These are phyloP conservation scores for Favolaschia claudopus DNA, from an alignment of 768 basidiomycete species.

Conservation along the genomic window DNA sequence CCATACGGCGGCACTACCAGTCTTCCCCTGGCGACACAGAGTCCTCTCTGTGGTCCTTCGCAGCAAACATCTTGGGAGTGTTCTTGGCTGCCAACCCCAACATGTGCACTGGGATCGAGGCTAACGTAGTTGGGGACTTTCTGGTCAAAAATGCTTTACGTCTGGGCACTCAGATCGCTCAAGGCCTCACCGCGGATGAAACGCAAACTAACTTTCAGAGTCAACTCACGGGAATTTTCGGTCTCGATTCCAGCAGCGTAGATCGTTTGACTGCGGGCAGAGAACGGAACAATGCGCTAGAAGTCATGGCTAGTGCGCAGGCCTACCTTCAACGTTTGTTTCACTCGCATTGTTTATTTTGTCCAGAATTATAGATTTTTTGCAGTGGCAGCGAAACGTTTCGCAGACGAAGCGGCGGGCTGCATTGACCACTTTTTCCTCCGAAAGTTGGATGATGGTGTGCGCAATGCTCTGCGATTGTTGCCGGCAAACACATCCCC, in stretches of 20 bases:
- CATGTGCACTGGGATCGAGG: no score
- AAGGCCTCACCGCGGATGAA: not conserved
- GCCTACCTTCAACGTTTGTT: slow-evolving; percentile 15
- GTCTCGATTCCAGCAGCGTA: not conserved
- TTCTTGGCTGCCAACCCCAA: no score
- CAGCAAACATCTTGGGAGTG: no score
- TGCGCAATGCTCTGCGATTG: not conserved
- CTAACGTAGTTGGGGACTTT: not conserved
- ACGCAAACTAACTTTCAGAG: not conserved
- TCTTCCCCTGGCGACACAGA: not conserved
- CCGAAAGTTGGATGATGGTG: not conserved
- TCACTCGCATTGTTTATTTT: not conserved
- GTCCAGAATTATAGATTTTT: no score
- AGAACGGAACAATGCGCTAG: slow-evolving; percentile 3
- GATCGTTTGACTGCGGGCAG: not conserved
- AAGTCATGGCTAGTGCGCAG: slow-evolving; percentile 15
- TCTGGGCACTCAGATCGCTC: not conserved
- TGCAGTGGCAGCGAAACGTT: slow-evolving; percentile 19
- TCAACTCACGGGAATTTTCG: not conserved
- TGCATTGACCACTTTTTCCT: slow-evolving; percentile 17
- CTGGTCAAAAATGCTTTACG: not conserved
- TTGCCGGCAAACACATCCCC: slow-evolving; percentile 10
- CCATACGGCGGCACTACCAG: slow-evolving; percentile 5
- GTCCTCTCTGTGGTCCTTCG: not conserved
- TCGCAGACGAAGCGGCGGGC: slow-evolving; percentile 6